Base-by-base conservation (phyloP, 2,329 filamentous ascomycete genomes). In the Aspergillus neoniger region DNA sequence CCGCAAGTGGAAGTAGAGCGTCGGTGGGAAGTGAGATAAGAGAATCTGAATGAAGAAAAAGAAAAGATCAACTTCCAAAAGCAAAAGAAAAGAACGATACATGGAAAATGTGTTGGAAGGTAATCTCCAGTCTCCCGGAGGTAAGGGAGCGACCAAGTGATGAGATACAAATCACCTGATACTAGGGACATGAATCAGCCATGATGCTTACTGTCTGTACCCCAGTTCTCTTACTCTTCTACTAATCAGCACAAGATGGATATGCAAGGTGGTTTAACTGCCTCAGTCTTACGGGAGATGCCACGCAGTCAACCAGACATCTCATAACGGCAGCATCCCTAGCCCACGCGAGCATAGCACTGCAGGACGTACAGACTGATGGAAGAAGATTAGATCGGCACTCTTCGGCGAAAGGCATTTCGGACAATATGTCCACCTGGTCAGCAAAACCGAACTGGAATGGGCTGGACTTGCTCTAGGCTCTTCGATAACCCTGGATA, bases 381-480 rank as follows among this genome's bases (percentile, higher is more conserved):
- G 17, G 17, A 17, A 21, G 41, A 55, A 12, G 41, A 55, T 19
- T 47, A 43, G 38, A 55, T 55, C 53, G 39, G 36, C 53, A 28
- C 53, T 47, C 30, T 47, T 50, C 25, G 25, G n/a, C 47, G 47
- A 49, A 15, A 21, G 44, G 28, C 15, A 2, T 28, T n/a, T n/a
- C 10, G 44, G 21, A 25, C 21, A 21, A 28, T n/a, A 49, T 32
- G 47, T 12, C 25, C 25, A 28, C 25, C 7, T n/a, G 17, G 36
- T 44, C 52, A 55, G 36, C 39, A 21, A 36, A 32, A 32, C 25
- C 21, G 23, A 17, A 54, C 57, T 57, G 54, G 41, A 49, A 49
- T 21, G 54, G 54, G 54, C 54, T 57, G 54, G 54, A 48, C 54
- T 43, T 38, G 54, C 36, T 57, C 54, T 57, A 57, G 54, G 47